Base-by-base conservation (phyloP, 148 eudicot genomes). In the Tetragonia tetragonoides region DNA sequence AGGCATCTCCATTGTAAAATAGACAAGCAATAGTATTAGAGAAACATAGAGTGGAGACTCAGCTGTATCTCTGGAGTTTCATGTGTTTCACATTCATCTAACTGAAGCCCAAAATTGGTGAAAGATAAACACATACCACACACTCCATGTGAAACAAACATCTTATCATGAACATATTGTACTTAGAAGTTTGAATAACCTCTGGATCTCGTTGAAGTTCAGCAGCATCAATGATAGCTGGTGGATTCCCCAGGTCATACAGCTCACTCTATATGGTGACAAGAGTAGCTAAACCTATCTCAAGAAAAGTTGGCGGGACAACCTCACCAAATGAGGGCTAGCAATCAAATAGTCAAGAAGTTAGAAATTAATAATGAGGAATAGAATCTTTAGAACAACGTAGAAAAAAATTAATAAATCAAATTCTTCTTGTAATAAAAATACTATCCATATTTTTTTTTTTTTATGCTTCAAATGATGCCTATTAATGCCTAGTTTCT, bases 261-360 rank as follows among this genome's bases (percentile, higher is more conserved):
- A 95, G 90, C 79, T 93, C 90, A 64, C 77, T 88, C 85, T 89
- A 90, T 84, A 95, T 87, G 71, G 93, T 74, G 71, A 89, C 91
- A 80, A 95, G 81, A 62, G 70, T 72, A 76, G 82, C 92, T 83
- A 91, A 91, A 53, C 97, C 99, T 23, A 93, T 82, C 87, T 93
- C 97, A 9, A 70, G 78, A 80, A 89, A 88, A 21, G 91, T 87
- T 73, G 99, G 90, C 16, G 91, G 92, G 63, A 86, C 87, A 75
- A 95, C 97, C 87, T 93, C 88, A 78, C 85, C 89, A 85, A 91
- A 95, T 61, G 99, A 95, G 79, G 89, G 88, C 99, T 95, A 86
- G 46, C 37, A 84, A 78, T 75, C 64, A 66, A 28, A 78, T 9
- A 81, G 8, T 77, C 70, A 53, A 76, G 46, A 40, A 28, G 60